A percentile compares a stretch with the other conserved stretches of the same genome.
Conservation (phyloP, 495 filamentous ascomycete species). For the Talaromyces nanjingensis region DNA sequence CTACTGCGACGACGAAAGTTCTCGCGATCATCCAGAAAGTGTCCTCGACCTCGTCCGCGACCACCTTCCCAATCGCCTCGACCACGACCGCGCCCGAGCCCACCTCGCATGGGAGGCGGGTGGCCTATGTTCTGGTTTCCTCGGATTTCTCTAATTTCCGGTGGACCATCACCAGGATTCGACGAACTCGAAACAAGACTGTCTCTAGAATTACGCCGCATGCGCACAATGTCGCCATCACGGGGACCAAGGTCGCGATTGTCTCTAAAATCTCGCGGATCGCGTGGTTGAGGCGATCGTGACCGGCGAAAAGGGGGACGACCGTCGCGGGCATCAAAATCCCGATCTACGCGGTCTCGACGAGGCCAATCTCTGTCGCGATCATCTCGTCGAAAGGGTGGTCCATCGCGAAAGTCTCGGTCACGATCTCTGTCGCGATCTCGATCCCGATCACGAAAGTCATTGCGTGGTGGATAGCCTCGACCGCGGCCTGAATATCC, state of each 20-base stretch:
- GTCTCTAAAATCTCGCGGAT: conserved; percentile 43
- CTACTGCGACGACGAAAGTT: conserved; percentile 52
- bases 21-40: conserved; percentile 58
- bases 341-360: conserved; percentile 26
- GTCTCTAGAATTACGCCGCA: conserved; percentile 52
- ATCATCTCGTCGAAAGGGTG: conserved; percentile 20
- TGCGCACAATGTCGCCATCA: conserved; percentile 38
- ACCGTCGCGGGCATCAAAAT: conserved; percentile 37
- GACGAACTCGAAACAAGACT: conserved; percentile 64
- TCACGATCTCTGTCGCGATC: conserved; percentile 25
- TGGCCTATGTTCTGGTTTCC: conserved; percentile 29
- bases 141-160: conserved; percentile 8
- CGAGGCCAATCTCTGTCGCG: conserved; percentile 29
- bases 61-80: conserved; percentile 58
- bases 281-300: conserved; percentile 29
- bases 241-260: conserved; percentile 30
- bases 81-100: conserved; percentile 54
- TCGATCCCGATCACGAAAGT: conserved; percentile 33
- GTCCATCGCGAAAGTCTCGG: conserved; percentile 25
- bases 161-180: conserved; percentile 56
- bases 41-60: conserved; percentile 44
- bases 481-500: conserved; percentile 36
- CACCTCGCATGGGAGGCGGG: conserved; percentile 38
- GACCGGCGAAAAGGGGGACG: conserved; percentile 38
- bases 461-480: conserved; percentile 22